Evolutionary conservation across 345 rosid genomes (phyloP).

Genomic region (Limnanthes douglasii): DNA sequence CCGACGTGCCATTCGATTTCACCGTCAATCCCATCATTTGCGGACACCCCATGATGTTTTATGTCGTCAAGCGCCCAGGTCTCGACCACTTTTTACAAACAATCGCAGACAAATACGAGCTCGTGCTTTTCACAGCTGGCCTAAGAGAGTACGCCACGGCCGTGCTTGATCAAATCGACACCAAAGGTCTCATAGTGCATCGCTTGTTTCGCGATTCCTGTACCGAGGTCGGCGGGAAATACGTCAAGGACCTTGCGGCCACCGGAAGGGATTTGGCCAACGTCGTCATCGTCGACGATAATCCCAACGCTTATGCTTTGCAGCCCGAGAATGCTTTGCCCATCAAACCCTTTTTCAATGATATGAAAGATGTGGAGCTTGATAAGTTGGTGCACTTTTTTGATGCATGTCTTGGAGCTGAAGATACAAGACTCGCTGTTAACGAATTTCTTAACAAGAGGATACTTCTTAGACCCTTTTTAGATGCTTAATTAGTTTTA

Average conservation of each 20-base stretch:
- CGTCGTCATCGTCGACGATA: constrained; percentile 66
- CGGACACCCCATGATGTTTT: constrained; percentile 34
- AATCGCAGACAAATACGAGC: constrained; percentile 31
- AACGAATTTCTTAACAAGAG: constrained; percentile 24
- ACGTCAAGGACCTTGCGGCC: constrained; percentile 59
- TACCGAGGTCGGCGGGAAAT: constrained; percentile 46
- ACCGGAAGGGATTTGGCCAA: constrained; percentile 50
- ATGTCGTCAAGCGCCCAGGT: constrained; percentile 79
- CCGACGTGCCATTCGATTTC: constrained; percentile 46
- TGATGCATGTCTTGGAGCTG: constrained; percentile 24
- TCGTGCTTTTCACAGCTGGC: constrained; percentile 80
- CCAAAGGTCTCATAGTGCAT: constrained; percentile 36
- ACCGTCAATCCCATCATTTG: constrained; percentile 39
- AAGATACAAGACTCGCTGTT: constrained; percentile 67
- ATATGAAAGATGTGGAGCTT: constrained; percentile 39
- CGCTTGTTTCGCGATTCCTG: constrained; percentile 70
- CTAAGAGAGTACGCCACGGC: constrained; percentile 54
- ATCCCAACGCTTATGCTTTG: constrained; percentile 47
- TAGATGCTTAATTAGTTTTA: too few species aligned
- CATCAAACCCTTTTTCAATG: constrained; percentile 40
- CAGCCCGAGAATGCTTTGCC: constrained; percentile 85
- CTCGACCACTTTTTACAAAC: constrained; percentile 46
- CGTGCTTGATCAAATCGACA: constrained; percentile 56
- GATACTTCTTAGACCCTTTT: too few species aligned
- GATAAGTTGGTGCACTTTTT: constrained; percentile 33